Evolutionary conservation across 2,329 filamentous ascomycete genomes (phyloP), one percentile per base, ranked within the genome.

Genomic region (Epichloe gansuensis): DNA sequence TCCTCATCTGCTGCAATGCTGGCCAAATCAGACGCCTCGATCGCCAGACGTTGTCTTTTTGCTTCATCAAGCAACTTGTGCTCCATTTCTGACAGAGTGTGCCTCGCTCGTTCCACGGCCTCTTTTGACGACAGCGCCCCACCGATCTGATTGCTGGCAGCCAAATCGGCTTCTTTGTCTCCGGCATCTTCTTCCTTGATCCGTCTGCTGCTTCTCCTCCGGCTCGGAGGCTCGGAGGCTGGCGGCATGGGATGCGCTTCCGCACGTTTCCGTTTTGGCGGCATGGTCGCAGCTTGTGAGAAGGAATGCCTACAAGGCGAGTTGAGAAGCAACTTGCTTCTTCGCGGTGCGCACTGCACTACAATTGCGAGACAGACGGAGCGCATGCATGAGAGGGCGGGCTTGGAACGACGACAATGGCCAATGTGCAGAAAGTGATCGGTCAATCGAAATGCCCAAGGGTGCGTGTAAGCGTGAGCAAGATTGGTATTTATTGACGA

Each of bases 81-180:
- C 46, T 78, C 76, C 73, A 78, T 77, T 57, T 74, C 67, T 5
- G 67, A 69, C 28, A 78, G 63, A n/a, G 69, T 66, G n/a, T 68
- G 66, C 55, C 75, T 67, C 17, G 72, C 72, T 3, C 65, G 56
- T 8, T 72, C 61, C 5, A 75, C 65, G 2, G 62, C 63, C 9
- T 66, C 60, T 7, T 44, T 56, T 2, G 56, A 54, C 2, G 28
- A 37, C 17, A 56, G 44, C 12, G 34, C 42, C 6, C 21, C 34
- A 7, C 41, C 48, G 12, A 17, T 8, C 11, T 34, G 23, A 44
- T 6, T 5, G 28, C 34, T 15, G 5, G 23, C 28, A n/a, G 3
- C 17, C 31, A 13, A 7, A 15, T 50, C 41, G 13, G 25, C 21
- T 8, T 41, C 25, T 5, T 4, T 23, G 15, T 31, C 15, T 0